Conservation (phyloP, 345 rosid species). For the Aquilaria malaccensis region DNA sequence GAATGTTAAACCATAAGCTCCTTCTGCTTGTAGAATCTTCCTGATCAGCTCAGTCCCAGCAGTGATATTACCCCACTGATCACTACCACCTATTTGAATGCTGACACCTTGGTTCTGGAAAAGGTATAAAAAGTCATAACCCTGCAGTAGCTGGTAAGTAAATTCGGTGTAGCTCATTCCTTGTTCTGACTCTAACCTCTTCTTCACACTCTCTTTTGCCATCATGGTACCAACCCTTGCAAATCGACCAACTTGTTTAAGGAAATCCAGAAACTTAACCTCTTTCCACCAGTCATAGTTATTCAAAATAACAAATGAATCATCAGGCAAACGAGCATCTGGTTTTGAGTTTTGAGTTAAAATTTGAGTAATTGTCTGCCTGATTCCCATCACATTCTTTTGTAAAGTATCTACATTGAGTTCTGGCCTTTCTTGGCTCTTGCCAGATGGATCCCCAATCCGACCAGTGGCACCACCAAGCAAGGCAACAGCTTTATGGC, state of each 20-base stretch:
- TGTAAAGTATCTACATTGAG: conserved; percentile 52
- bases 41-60: conserved; percentile 90
- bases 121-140: conserved; percentile 70
- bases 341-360: conserved; percentile 21
- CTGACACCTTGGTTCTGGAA: conserved; percentile 63
- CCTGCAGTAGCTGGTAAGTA: conserved; percentile 88
- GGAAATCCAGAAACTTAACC: conserved; percentile 63
- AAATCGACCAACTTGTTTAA: conserved; percentile 68
- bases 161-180: conserved; percentile 96
- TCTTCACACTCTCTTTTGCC: conserved; percentile 87
- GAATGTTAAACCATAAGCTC: conserved; percentile 83
- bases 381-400: conserved; percentile 52
- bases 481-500: conserved; percentile 79
- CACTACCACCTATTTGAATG: conserved; percentile 98
- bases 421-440: conserved; percentile 86
- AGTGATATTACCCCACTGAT: conserved; percentile 95
- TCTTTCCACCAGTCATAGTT: conserved; percentile 99
- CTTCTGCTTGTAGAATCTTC: conserved; percentile 65
- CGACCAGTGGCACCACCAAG: conserved; percentile 94
- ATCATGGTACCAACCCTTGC: conserved; percentile 89
- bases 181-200: conserved; percentile 87
- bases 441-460: conserved; percentile 95
- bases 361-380: conserved; percentile 35
- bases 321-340: not conserved
- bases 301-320: conserved; percentile 44